phyloP scores from a whole-genome alignment of 768 basidiomycete genomes.

The Candolleomyces efflorescens region DNA sequence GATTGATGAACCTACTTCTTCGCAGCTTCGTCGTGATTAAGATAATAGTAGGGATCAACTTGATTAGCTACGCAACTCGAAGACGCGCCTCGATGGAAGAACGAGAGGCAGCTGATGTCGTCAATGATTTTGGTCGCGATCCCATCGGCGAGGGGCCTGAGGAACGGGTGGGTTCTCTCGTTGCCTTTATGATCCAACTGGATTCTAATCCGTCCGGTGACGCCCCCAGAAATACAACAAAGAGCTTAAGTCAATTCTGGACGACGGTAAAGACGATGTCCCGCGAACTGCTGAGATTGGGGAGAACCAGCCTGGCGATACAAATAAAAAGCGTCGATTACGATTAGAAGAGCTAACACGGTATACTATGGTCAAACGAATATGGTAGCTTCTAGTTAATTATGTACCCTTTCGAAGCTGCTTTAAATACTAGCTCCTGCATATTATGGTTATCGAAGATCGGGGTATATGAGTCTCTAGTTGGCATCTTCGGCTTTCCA shows the following conservation, averaged over 20 bases:
- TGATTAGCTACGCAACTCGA: constrained; percentile 78
- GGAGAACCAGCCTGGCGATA: constrained; percentile 42
- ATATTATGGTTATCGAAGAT: too few relatives aligned
- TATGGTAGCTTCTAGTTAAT: constrained; percentile 44
- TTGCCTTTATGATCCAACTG: not conserved
- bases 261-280: constrained; percentile 67
- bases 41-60: constrained; percentile 85
- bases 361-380: constrained; percentile 95
- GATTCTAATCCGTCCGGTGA: not conserved
- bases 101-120: constrained; percentile 64
- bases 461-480: too few relatives aligned
- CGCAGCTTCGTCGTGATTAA: constrained; percentile 82
- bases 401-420: too few relatives aligned
- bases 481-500: too few relatives aligned
- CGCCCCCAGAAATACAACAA: constrained; percentile 68
- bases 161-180: constrained; percentile 56
- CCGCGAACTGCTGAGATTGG: constrained; percentile 68
- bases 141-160: constrained; percentile 89
- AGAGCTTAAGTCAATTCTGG: constrained; percentile 68
- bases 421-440: too few relatives aligned
- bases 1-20: not conserved
- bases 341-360: constrained; percentile 86
- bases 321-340: constrained; percentile 55
- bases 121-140: constrained; percentile 88
- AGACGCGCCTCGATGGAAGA: constrained; percentile 75